Base-by-base conservation (phyloP, 225 moss, liverwort and hornwort genomes). In the Bryum argenteum region DNA sequence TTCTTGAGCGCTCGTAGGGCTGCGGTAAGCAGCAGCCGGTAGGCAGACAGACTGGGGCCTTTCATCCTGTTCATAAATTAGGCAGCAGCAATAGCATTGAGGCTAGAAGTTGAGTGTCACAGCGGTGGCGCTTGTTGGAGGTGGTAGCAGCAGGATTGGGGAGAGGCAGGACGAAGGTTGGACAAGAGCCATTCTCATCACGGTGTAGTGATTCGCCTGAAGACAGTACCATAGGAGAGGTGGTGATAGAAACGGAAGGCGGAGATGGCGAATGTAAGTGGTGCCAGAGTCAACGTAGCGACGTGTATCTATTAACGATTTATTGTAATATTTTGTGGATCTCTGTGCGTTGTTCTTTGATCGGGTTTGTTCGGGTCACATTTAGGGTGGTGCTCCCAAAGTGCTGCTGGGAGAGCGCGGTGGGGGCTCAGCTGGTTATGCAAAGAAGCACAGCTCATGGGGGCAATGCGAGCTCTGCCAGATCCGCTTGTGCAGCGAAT, bases 11-110 rank as follows among this genome's bases (percentile, higher is more conserved):
- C 59, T 37, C 71, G 47, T 39, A 68, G 75, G 71, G 82, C 68
- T 68, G 74, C 82, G 61, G 20, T 61, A 8, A 77, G 82, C 71
- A 54, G 63, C 74, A 20, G 42, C 57, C 42, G 26, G 70, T 20
- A 56, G 37, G 26, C 4, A 26, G 26, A 26, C 33, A 33, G 64
- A 38, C 59, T 71, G 60, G 51, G 71, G 33, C 5, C 33, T 75
- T 69, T 67, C 58, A 51, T 63, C 61, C 63, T 82, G 80, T 82
- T 77, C 51, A 80, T 82, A 80, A 48, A 71, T 50, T 80, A 82
- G 75, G 56, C 77, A 66, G 77, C 72, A 61, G 53, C 33, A 71
- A 52, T 52, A 60, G 33, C 33, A 43, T 53, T 69, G 65, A 76
- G 72, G 60, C 69, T 68, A 65, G 76, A 21, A 72, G 72, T 72